phyloP scores from a whole-genome alignment of 2,329 filamentous ascomycete species.

The Cordyceps cicadae region DNA sequence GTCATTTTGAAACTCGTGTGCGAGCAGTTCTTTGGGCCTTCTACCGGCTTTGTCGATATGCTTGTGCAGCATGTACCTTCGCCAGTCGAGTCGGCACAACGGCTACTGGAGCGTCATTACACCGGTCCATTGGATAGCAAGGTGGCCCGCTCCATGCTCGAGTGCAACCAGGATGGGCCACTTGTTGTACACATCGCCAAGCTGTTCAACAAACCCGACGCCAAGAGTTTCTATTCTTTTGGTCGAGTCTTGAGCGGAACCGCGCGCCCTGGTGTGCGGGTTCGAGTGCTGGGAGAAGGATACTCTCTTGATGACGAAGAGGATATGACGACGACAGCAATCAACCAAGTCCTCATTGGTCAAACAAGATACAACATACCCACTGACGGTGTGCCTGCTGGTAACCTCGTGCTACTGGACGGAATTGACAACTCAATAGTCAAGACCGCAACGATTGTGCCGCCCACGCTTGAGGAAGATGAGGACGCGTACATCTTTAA shows the following conservation, averaged over 20 bases:
- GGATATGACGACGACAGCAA: conserved; percentile 84
- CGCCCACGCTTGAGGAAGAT: conserved; percentile 69
- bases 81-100: conserved; percentile 67
- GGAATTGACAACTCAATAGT: conserved; percentile 97
- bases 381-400: conserved; percentile 84
- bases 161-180: conserved; percentile 82
- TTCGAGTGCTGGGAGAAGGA: conserved; percentile 87
- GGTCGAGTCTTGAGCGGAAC: conserved; percentile 90
- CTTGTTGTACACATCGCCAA: conserved; percentile 90
- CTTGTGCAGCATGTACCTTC: conserved; percentile 82
- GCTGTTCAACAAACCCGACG: conserved; percentile 81
- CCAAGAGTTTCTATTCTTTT: conserved; percentile 83
- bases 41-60: conserved; percentile 93
- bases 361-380: conserved; percentile 91
- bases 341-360: conserved; percentile 80
- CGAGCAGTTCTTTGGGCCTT: conserved; percentile 88
- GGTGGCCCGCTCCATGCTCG: conserved; percentile 68
- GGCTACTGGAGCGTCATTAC: conserved; percentile 78
- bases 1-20: conserved; percentile 83
- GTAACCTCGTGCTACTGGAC: conserved; percentile 84
- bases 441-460: conserved; percentile 88
- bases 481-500: conserved; percentile 95
- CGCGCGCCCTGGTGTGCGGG: conserved; percentile 69
- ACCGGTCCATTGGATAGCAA: conserved; percentile 81
- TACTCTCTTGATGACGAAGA: conserved; percentile 97